Percentiles rank a stretch among this genome's conserved stretches.
Evolutionary conservation across 2,329 filamentous ascomycete genomes (phyloP).

Genomic region (Venturia effusa): DNA sequence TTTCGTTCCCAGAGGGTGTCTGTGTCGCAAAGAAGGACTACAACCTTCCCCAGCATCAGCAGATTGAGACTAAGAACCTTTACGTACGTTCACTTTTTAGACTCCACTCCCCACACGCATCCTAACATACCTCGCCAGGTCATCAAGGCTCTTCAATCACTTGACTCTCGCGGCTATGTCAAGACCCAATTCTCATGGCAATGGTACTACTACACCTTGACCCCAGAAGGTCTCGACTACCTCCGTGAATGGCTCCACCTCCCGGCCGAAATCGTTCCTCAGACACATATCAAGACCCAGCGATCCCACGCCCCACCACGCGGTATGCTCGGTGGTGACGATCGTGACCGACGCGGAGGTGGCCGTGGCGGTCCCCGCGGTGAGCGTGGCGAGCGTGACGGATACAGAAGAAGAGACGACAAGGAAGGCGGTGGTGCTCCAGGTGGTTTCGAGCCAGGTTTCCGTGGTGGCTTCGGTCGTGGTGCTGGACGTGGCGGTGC

Average conservation of each 20-base stretch:
- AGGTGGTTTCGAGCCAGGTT: conserved; percentile 32
- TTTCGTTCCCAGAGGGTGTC: conserved; percentile 48
- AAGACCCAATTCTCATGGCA: conserved; percentile 89
- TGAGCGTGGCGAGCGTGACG: conserved; percentile 64
- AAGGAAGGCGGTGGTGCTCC: conserved; percentile 26
- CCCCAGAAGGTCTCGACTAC: conserved; percentile 99
- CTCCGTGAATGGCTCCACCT: conserved; percentile 99
- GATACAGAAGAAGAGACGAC: conserved; percentile 84
- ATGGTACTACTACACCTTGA: conserved; percentile 96
- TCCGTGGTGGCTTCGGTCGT: conserved; percentile 31
- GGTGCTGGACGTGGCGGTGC: conserved; percentile 7
- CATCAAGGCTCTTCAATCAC: conserved; percentile 97
- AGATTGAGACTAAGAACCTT: conserved; percentile 99
- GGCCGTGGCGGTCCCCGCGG: conserved; percentile 65
- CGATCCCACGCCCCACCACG: conserved; percentile 95
- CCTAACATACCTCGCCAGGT: conserved; percentile 36
- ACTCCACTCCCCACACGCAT: not conserved
- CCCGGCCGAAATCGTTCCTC: conserved; percentile 96
- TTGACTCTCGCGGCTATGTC: conserved; percentile 95
- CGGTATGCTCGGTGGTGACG: conserved; percentile 88
- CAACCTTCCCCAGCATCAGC: conserved; percentile 93
- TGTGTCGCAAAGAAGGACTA: conserved; percentile 99
- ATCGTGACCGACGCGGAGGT: conserved; percentile 71
- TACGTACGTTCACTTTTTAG: conserved; percentile 43
- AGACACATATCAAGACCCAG: conserved; percentile 99